Percentiles rank a stretch among this genome's conserved stretches.
phyloP scores from a whole-genome alignment of 345 rosid species.

The Rhodamnia rubescens region DNA sequence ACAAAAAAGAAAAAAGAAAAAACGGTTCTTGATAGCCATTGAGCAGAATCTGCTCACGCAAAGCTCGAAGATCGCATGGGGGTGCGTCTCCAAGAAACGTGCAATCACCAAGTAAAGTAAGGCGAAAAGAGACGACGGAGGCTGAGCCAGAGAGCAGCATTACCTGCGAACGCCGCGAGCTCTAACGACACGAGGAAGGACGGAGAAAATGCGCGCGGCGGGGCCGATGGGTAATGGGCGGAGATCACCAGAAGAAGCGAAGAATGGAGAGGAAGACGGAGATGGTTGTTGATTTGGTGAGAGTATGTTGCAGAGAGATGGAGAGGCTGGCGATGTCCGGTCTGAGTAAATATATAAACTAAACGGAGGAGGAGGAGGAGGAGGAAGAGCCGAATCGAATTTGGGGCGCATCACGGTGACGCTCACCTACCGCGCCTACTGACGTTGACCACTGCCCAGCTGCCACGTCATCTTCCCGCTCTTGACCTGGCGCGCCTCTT shows the following conservation, averaged over 20 bases:
- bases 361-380: background rate
- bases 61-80: background rate
- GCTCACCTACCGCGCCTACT: background rate
- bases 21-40: background rate
- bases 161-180: background rate
- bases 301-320: background rate
- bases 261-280: background rate
- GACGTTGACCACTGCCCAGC: background rate
- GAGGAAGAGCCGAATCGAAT: background rate
- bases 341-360: background rate
- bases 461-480: background rate
- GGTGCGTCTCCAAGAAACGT: background rate
- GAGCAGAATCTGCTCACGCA: background rate
- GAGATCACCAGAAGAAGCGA: background rate
- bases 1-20: background rate
- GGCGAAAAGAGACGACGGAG: background rate
- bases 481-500: background rate
- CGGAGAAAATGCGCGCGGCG: background rate
- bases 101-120: background rate
- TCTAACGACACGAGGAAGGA: background rate
- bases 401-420: background rate
- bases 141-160: background rate
- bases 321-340: background rate
- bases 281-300: background rate
- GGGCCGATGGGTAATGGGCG: background rate